These are phyloP conservation scores for Ochromonas danica DNA, from an alignment of 108 stramenopile genomes.

Conservation along the genomic window DNA sequence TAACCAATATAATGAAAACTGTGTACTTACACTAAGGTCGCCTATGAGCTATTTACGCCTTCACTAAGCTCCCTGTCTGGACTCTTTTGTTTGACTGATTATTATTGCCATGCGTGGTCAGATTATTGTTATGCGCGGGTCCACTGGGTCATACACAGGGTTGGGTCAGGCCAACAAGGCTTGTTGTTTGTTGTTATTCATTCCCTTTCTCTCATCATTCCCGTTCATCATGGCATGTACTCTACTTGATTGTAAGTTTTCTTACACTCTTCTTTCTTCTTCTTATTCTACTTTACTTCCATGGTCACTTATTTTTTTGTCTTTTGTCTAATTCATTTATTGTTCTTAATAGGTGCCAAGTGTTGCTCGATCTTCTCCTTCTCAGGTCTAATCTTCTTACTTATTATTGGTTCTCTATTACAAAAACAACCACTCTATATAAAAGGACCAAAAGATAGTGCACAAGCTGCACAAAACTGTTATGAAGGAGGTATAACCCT, in stretches of 20 bases:
- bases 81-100: no score
- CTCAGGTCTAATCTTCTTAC: background rate
- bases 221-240: slow-evolving; percentile 21
- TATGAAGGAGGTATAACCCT: slow-evolving; percentile 1
- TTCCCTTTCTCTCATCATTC: no score
- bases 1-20: no score
- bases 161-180: no score
- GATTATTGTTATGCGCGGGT: no score
- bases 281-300: background rate
- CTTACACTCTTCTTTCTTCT: background rate
- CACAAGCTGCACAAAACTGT: background rate
- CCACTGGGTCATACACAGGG: no score
- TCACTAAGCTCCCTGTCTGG: no score
- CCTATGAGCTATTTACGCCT: no score
- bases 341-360: background rate
- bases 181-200: no score
- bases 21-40: no score
- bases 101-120: no score
- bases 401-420: slow-evolving; percentile 19
- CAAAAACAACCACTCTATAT: slow-evolving; percentile 21
- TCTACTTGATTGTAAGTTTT: slow-evolving; percentile 10
- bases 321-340: background rate
- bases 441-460: background rate
- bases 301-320: background rate
- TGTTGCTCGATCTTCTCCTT: slow-evolving; percentile 10